Percentiles rank a stretch among this genome's conserved stretches.
Conservation (phyloP, 352 stramenopile species). For the Pythium brassicae region DNA sequence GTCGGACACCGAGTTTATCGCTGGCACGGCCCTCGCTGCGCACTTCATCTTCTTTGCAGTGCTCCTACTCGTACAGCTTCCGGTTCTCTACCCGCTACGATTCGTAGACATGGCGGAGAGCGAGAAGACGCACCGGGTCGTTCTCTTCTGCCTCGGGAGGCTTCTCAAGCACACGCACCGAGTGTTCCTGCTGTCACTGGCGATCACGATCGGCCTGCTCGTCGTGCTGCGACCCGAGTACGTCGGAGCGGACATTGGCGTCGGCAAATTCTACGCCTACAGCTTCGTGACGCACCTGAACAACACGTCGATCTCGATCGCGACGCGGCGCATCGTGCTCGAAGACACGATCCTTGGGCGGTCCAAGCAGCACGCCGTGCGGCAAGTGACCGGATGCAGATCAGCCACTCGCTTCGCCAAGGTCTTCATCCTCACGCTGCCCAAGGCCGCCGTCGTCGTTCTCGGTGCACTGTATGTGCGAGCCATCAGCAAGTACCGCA, state of each 20-base stretch:
- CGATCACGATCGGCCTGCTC: not conserved
- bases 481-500: not conserved
- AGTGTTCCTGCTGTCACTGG: slow-evolving; percentile 11
- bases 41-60: slow-evolving; percentile 7
- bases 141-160: slow-evolving; percentile 2
- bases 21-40: slow-evolving; percentile 18
- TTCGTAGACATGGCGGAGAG: slow-evolving; percentile 9
- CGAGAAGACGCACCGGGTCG: not conserved
- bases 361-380: not conserved
- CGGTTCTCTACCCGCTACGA: not conserved
- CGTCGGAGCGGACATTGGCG: not conserved
- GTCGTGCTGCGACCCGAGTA: too few species aligned
- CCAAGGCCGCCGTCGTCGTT: not conserved
- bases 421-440: slow-evolving; percentile 2
- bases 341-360: not conserved
- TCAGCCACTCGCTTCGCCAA: not conserved
- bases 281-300: not conserved
- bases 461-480: slow-evolving; percentile 8
- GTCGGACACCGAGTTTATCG: slow-evolving; percentile 18
- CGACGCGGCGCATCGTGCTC: not conserved
- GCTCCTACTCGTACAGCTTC: slow-evolving; percentile 3
- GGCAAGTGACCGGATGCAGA: too few species aligned
- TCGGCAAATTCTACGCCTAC: not conserved
- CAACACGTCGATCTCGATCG: not conserved
- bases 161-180: not conserved